Percentiles rank a stretch among this genome's conserved stretches.
phyloP scores from a whole-genome alignment of 192 early-diverging fungal species.

The Entrophospora sp. region DNA sequence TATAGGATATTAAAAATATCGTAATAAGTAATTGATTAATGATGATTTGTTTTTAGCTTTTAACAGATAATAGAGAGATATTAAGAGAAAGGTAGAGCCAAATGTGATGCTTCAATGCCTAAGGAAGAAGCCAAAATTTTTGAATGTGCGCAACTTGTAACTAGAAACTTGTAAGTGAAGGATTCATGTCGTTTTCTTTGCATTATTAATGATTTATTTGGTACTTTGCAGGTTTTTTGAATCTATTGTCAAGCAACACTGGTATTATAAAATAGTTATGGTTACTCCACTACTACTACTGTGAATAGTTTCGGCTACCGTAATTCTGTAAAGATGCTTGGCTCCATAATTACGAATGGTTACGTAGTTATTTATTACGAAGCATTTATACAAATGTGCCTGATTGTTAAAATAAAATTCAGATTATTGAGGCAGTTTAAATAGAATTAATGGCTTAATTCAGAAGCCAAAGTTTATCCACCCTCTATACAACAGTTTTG shows the following conservation, averaged over 20 bases:
- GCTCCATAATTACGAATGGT: too few relatives aligned
- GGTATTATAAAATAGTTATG: too few relatives aligned
- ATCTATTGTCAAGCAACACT: not conserved
- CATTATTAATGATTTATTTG: not conserved
- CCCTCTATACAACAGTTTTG: too few relatives aligned
- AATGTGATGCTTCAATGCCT: not conserved
- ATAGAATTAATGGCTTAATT: too few relatives aligned
- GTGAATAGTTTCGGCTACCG: too few relatives aligned
- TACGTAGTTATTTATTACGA: too few relatives aligned
- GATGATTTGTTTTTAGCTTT: conserved; percentile 2
- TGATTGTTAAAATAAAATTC: too few relatives aligned
- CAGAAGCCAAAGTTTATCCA: too few relatives aligned
- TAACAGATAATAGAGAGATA: not conserved
- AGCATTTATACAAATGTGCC: too few relatives aligned
- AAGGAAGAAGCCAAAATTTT: not conserved
- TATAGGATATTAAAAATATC: not conserved
- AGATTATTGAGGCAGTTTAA: too few relatives aligned
- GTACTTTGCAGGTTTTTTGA: not conserved
- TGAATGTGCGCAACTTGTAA: conserved; percentile 2
- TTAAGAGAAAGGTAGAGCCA: not conserved
- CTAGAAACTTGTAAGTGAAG: not conserved
- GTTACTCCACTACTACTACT: too few relatives aligned
- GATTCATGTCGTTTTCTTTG: not conserved
- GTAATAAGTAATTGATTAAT: not conserved
- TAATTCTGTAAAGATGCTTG: too few relatives aligned